Evolutionary conservation across 306 rosid genomes (phyloP).

Genomic region (Rosa multiflora): DNA sequence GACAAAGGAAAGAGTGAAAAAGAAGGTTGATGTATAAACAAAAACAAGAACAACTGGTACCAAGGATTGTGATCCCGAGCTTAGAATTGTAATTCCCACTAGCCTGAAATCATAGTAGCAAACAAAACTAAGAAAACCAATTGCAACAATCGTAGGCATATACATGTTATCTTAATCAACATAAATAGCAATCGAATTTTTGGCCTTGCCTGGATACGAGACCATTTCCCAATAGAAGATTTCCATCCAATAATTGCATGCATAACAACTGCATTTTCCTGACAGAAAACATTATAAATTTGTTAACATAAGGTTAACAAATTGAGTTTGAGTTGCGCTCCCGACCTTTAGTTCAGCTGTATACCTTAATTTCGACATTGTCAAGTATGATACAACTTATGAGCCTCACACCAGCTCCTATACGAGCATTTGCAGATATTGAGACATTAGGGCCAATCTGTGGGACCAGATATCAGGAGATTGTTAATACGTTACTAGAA

Average conservation of each 20-base stretch:
- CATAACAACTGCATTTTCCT: slow-evolving; percentile 87
- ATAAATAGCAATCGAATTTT: neutral
- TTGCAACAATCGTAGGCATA: neutral
- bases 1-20: neutral
- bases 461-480: slow-evolving; percentile 18
- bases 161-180: neutral
- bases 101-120: slow-evolving; percentile 55
- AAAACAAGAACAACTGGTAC: slow-evolving; percentile 37
- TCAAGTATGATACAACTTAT: slow-evolving; percentile 84
- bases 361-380: slow-evolving; percentile 85
- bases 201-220: slow-evolving; percentile 82
- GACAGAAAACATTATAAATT: slow-evolving; percentile 24
- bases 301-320: slow-evolving; percentile 10
- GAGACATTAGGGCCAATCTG: slow-evolving; percentile 97
- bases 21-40: neutral
- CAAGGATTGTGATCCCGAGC: slow-evolving; percentile 89
- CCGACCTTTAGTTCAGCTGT: slow-evolving; percentile 18
- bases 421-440: slow-evolving; percentile 95
- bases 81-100: slow-evolving; percentile 80
- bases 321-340: neutral
- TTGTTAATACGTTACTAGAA: slow-evolving; percentile 13
- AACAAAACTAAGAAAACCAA: slow-evolving; percentile 24
- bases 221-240: slow-evolving; percentile 86
- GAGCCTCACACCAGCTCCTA: slow-evolving; percentile 94
- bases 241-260: slow-evolving; percentile 98